Percentiles rank a stretch among this genome's conserved stretches.
These are phyloP conservation scores for Myriosclerotinia scirpicola DNA, from an alignment of 2,329 filamentous ascomycete genomes.

Conservation along the genomic window DNA sequence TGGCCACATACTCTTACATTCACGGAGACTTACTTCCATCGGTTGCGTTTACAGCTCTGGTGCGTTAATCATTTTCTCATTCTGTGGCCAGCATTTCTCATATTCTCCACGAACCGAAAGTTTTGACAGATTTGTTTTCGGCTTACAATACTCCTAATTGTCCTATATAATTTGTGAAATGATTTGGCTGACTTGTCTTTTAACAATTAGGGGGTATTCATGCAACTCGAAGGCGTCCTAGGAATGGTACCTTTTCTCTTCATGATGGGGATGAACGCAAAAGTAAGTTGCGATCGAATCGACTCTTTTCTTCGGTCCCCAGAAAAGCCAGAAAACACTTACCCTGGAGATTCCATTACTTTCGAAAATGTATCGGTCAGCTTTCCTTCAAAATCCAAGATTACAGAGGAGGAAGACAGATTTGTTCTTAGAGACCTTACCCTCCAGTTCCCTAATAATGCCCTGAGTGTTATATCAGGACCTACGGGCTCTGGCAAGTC, in stretches of 20 bases:
- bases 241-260: constrained; percentile 70
- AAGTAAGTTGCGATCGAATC: constrained; percentile 69
- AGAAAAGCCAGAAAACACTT: constrained; percentile 57
- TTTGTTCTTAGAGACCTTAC: constrained; percentile 66
- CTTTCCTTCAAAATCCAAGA: constrained; percentile 66
- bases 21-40: constrained; percentile 65
- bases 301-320: constrained; percentile 65
- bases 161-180: background rate
- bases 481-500: constrained; percentile 78
- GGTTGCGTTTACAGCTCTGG: constrained; percentile 74
- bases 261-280: constrained; percentile 66
- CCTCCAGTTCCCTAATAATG: constrained; percentile 63
- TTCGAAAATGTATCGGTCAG: constrained; percentile 67
- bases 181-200: background rate
- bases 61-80: background rate
- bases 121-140: background rate
- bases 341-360: constrained; percentile 57
- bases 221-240: constrained; percentile 66
- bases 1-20: constrained; percentile 65
- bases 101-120: background rate
- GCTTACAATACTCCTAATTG: background rate
- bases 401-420: constrained; percentile 53
- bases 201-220: constrained; percentile 57
- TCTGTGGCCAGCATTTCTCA: background rate
- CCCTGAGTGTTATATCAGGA: constrained; percentile 72